phyloP scores from a whole-genome alignment of 192 early-diverging fungal genomes.

The Phlyctochytrium planicorne region DNA sequence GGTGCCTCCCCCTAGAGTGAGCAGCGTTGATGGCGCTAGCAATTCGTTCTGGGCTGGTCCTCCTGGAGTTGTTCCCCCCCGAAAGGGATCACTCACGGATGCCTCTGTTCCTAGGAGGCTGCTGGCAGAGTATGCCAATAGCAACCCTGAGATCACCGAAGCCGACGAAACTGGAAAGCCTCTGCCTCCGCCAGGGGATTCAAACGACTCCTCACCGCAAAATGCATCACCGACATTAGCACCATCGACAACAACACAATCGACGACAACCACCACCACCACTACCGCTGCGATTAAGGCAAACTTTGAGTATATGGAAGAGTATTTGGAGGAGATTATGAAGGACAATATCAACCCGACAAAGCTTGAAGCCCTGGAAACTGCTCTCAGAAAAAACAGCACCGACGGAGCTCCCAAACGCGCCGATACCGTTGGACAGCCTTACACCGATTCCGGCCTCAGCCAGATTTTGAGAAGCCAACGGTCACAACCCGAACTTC shows the following conservation, averaged over 20 bases:
- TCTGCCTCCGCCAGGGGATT: not conserved
- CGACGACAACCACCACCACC: not conserved
- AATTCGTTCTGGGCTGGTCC: not conserved
- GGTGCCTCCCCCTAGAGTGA: not conserved
- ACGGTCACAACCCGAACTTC: not conserved
- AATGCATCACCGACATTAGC: constrained; percentile 11
- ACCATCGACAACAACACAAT: constrained; percentile 1
- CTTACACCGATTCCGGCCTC: constrained; percentile 11
- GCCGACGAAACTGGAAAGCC: not conserved
- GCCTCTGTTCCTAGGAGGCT: not conserved
- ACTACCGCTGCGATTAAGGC: constrained; percentile 5
- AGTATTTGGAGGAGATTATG: constrained; percentile 39
- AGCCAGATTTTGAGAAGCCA: not conserved
- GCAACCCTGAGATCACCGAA: not conserved
- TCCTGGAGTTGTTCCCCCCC: constrained; percentile 2
- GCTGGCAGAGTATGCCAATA: not conserved
- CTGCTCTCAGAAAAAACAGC: constrained; percentile 11
- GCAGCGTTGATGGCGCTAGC: not conserved
- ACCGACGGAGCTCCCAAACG: not conserved
- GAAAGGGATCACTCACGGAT: constrained; percentile 6
- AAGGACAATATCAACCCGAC: constrained; percentile 17
- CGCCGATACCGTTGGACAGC: not conserved
- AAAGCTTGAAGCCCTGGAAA: constrained; percentile 21
- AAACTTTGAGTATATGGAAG: constrained; percentile 38
- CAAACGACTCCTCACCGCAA: constrained; percentile 10